A percentile compares a stretch with the other conserved stretches of the same genome.
Evolutionary conservation across 2,329 filamentous ascomycete species (phyloP).

Genomic region (Talaromyces sp.): DNA sequence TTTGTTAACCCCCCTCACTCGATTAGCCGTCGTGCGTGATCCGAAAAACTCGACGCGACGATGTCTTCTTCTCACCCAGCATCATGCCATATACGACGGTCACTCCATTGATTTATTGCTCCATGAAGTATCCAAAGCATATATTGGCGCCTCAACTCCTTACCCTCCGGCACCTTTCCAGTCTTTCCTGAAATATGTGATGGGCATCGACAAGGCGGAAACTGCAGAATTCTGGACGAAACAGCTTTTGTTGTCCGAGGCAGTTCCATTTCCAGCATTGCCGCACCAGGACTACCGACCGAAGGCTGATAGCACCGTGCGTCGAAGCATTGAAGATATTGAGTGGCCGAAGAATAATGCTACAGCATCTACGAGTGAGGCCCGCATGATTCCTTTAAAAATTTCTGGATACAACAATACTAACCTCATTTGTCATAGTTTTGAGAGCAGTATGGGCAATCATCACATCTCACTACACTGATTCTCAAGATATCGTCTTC

Average conservation of each 20-base stretch:
- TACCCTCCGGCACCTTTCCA: background rate
- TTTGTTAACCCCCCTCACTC: slow-evolving; percentile 33
- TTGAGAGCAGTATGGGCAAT: slow-evolving; percentile 14
- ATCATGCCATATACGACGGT: slow-evolving; percentile 84
- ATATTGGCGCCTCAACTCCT: slow-evolving; percentile 42
- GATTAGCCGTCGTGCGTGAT: slow-evolving; percentile 32
- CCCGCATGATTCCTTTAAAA: no score
- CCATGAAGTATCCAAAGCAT: slow-evolving; percentile 63
- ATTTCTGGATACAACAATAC: background rate
- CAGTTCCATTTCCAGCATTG: slow-evolving; percentile 5
- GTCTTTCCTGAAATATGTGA: background rate
- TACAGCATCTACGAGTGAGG: background rate
- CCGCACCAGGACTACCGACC: slow-evolving; percentile 3
- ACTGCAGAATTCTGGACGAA: background rate
- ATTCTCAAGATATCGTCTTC: slow-evolving; percentile 8
- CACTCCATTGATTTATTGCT: slow-evolving; percentile 76
- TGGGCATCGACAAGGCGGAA: background rate
- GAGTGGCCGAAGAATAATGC: background rate
- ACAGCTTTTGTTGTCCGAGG: background rate
- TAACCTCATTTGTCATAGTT: background rate
- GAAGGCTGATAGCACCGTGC: background rate
- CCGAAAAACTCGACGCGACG: slow-evolving; percentile 21
- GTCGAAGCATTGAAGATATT: background rate
- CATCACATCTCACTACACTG: background rate
- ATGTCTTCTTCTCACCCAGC: slow-evolving; percentile 27